phyloP scores from a whole-genome alignment of 2,329 filamentous ascomycete species.

The Talaromyces sp. region DNA sequence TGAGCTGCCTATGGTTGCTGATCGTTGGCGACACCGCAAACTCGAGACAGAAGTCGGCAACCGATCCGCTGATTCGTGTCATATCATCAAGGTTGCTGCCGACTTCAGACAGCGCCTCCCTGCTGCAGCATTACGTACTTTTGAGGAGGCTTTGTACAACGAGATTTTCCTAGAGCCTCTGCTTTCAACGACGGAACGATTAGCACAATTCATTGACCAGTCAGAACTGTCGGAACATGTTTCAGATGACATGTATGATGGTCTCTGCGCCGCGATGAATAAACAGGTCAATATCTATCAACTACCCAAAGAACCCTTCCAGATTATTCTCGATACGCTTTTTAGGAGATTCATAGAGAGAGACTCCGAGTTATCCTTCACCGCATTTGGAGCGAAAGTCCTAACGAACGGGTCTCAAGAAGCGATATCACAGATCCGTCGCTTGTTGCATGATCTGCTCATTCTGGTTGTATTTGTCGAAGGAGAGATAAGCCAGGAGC shows the following conservation, averaged over 20 bases:
- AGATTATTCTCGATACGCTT: conserved; percentile 50
- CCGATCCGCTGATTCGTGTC: conserved; percentile 54
- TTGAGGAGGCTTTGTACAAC: conserved; percentile 63
- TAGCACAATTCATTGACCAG: conserved; percentile 74
- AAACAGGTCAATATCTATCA: conserved; percentile 55
- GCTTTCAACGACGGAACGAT: conserved; percentile 66
- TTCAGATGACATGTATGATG: conserved; percentile 73
- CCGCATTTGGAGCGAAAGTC: conserved; percentile 72
- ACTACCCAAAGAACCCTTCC: conserved; percentile 51
- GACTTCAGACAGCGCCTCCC: conserved; percentile 69
- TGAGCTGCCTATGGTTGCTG: conserved; percentile 38
- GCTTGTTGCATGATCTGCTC: conserved; percentile 75
- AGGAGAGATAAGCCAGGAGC: conserved; percentile 71
- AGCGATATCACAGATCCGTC: conserved; percentile 67
- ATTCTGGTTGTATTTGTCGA: conserved; percentile 83
- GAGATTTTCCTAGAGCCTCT: conserved; percentile 74
- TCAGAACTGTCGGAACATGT: conserved; percentile 76
- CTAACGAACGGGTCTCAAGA: conserved; percentile 77
- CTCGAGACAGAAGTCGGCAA: conserved; percentile 49
- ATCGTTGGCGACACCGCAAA: conserved; percentile 45
- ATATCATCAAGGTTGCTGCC: conserved; percentile 66
- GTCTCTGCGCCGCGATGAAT: conserved; percentile 67
- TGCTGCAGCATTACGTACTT: conserved; percentile 64
- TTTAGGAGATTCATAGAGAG: conserved; percentile 40
- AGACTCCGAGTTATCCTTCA: conserved; percentile 48